Percentiles rank a stretch among this genome's conserved stretches.
Conservation (phyloP, 768 basidiomycete species). For the Infundibulicybe gibba region DNA sequence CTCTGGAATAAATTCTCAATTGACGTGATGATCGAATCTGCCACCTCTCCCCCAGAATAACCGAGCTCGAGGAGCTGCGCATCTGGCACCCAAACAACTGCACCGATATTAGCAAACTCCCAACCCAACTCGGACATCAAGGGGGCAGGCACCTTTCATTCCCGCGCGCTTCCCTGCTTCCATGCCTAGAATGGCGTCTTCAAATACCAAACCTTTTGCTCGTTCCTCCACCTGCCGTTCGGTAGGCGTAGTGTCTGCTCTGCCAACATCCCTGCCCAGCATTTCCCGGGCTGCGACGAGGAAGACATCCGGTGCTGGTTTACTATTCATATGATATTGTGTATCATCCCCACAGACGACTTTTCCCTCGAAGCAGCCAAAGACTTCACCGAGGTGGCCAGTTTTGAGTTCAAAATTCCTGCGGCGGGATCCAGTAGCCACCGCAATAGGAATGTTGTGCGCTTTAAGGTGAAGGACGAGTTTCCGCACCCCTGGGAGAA, state of each 20-base stretch:
- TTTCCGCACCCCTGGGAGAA: conserved; percentile 70
- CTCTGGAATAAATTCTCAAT: conserved; percentile 75
- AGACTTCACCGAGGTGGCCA: conserved; percentile 51
- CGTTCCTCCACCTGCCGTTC: conserved; percentile 44
- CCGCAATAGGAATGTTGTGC: conserved; percentile 70
- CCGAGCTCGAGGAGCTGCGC: conserved; percentile 52
- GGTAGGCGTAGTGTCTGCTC: conserved; percentile 26
- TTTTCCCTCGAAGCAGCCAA: conserved; percentile 57
- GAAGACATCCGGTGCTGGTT: conserved; percentile 83
- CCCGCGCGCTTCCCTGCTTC: conserved; percentile 81
- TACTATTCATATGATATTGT: conserved; percentile 53
- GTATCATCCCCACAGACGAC: conserved; percentile 73
- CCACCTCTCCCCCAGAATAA: conserved; percentile 42
- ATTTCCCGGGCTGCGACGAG: conserved; percentile 63
- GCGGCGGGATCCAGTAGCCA: conserved; percentile 74
- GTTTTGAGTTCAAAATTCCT: conserved; percentile 70
- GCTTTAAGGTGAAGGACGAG: conserved; percentile 69
- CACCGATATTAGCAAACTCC: background rate
- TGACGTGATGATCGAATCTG: conserved; percentile 58
- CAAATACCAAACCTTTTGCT: conserved; percentile 70
- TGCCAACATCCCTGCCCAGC: conserved; percentile 55
- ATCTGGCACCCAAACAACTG: conserved; percentile 88
- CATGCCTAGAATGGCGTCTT: conserved; percentile 76
- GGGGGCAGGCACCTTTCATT: conserved; percentile 63
- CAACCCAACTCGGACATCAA: no score